A percentile compares a stretch with the other conserved stretches of the same genome.
Evolutionary conservation across 2,329 filamentous ascomycete genomes (phyloP).

Genomic region (Pyrenophora seminiperda): DNA sequence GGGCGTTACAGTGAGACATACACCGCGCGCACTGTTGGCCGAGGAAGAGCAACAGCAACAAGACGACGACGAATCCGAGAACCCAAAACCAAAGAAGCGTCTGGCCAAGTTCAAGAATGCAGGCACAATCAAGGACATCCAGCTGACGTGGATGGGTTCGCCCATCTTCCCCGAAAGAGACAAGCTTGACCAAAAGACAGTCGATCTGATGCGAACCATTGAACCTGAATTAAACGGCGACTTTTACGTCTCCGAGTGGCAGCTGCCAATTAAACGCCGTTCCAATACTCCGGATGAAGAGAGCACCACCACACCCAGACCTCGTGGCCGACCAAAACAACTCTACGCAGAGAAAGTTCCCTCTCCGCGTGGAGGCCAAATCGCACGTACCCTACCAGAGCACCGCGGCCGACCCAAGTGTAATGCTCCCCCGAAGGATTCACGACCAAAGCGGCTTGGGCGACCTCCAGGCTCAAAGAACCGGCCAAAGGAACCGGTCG

Average conservation of each 20-base stretch:
- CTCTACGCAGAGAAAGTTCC: constrained; percentile 1
- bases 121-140: constrained; percentile 41
- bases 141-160: constrained; percentile 46
- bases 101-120: constrained; percentile 20
- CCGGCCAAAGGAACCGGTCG: neutral
- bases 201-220: constrained; percentile 12
- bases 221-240: neutral
- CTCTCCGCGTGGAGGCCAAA: constrained; percentile 4
- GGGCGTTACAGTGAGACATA: constrained; percentile 44
- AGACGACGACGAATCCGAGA: constrained; percentile 6
- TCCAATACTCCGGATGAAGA: neutral
- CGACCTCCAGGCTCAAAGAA: constrained; percentile 1
- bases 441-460: neutral
- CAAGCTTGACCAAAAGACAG: constrained; percentile 30
- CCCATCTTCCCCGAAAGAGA: constrained; percentile 41
- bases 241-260: neutral
- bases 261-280: neutral
- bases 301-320: neutral
- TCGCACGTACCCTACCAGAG: neutral
- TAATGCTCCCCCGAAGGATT: constrained; percentile 17
- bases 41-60: constrained; percentile 8
- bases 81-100: constrained; percentile 9
- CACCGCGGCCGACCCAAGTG: constrained; percentile 24
- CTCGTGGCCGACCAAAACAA: constrained; percentile 5
- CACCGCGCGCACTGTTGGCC: constrained; percentile 19